Evolutionary conservation across 2,329 filamentous ascomycete genomes (phyloP).

Genomic region (Fusarium robinianum): DNA sequence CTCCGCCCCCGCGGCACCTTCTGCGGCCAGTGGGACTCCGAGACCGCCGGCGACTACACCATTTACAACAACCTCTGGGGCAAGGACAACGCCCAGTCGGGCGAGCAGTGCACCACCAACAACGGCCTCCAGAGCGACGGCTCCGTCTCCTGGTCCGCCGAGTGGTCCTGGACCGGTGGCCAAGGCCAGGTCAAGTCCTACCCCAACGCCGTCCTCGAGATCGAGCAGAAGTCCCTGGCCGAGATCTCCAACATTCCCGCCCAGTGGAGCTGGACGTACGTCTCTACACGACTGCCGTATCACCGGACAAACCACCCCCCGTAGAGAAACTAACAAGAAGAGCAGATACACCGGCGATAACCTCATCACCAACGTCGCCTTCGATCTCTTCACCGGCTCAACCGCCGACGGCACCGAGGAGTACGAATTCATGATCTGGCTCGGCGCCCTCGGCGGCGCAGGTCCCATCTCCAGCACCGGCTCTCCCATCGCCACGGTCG

Average conservation of each 20-base stretch:
- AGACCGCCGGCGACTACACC: conserved; percentile 27
- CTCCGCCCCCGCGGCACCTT: conserved; percentile 5
- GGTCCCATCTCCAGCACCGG: conserved; percentile 49
- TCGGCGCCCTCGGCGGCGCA: conserved; percentile 26
- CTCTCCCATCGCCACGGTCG: conserved; percentile 56
- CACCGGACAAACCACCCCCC: no score
- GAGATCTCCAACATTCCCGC: conserved; percentile 41
- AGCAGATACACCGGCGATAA: conserved; percentile 50
- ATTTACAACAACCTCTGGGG: conserved; percentile 52
- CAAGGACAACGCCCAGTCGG: conserved; percentile 37
- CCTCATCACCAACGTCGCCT: conserved; percentile 60
- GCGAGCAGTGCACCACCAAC: conserved; percentile 47
- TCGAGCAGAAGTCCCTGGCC: conserved; percentile 27
- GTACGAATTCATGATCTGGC: conserved; percentile 45
- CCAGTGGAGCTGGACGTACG: conserved; percentile 41
- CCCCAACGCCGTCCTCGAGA: conserved; percentile 47
- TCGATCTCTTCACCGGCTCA: conserved; percentile 60
- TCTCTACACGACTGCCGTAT: no score
- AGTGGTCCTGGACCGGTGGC: conserved; percentile 47
- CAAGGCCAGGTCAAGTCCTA: conserved; percentile 48
- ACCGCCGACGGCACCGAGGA: conserved; percentile 51
- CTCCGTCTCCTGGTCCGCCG: conserved; percentile 45
- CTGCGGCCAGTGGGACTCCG: conserved; percentile 34
- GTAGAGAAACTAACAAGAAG: no score
- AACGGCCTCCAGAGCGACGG: conserved; percentile 40